These are phyloP conservation scores for Lepiota brunneoincarnata DNA, from an alignment of 768 basidiomycete genomes.

Conservation along the genomic window DNA sequence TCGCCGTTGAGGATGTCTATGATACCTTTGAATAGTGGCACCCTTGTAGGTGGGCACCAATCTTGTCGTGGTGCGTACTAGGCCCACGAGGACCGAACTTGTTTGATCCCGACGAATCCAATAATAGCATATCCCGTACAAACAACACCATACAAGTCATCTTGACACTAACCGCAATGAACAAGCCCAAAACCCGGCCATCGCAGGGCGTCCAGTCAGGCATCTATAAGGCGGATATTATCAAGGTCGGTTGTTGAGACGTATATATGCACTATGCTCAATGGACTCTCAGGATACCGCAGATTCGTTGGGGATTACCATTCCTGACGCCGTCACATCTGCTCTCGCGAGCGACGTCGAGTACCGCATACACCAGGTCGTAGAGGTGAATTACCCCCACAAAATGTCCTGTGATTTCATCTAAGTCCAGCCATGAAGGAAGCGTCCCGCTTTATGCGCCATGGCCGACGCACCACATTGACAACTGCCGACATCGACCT, in stretches of 20 bases:
- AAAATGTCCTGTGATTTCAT: background rate
- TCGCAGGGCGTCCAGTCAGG: conserved; percentile 52
- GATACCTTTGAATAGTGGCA: too few relatives aligned
- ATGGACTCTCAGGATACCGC: conserved; percentile 72
- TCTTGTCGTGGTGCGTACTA: too few relatives aligned
- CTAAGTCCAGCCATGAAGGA: conserved; percentile 50
- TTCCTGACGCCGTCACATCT: conserved; percentile 78
- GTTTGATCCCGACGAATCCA: too few relatives aligned
- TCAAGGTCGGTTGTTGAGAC: conserved; percentile 46
- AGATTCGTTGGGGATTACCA: conserved; percentile 78
- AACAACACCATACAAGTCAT: conserved; percentile 7
- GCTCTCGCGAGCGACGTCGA: conserved; percentile 95
- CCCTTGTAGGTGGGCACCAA: too few relatives aligned
- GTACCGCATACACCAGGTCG: conserved; percentile 91
- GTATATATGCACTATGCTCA: conserved; percentile 8
- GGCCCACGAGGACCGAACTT: too few relatives aligned
- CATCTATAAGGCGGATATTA: conserved; percentile 59
- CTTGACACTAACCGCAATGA: conserved; percentile 21
- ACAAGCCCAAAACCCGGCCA: conserved; percentile 48
- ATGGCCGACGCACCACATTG: conserved; percentile 87
- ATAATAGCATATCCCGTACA: too few relatives aligned
- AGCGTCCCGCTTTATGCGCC: conserved; percentile 95
- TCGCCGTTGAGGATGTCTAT: too few relatives aligned
- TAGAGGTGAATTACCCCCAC: conserved; percentile 58
- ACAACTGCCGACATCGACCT: conserved; percentile 90